Evolutionary conservation across 495 filamentous ascomycete genomes (phyloP).

Genomic region (Tuber microsphaerosporum): DNA sequence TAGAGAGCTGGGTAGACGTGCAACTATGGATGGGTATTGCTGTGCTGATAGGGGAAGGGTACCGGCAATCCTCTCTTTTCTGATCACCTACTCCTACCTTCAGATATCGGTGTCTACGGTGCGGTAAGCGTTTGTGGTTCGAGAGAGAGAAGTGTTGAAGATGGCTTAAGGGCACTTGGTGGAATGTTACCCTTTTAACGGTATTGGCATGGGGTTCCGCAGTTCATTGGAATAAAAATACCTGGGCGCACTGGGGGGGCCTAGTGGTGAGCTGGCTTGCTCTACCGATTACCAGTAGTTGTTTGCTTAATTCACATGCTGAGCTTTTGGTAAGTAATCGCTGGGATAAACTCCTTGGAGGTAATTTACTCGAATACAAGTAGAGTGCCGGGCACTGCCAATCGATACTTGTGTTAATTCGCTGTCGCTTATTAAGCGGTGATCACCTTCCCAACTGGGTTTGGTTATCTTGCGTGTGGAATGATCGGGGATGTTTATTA

Average conservation of each 20-base stretch:
- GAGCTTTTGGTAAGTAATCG: background rate
- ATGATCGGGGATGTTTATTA: too few species aligned
- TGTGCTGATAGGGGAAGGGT: background rate
- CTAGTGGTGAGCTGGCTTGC: background rate
- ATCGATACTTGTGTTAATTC: too few species aligned
- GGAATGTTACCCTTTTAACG: background rate
- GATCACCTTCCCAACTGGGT: too few species aligned
- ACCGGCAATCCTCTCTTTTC: background rate
- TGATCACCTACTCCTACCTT: background rate
- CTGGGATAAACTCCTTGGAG: background rate
- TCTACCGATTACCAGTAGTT: background rate
- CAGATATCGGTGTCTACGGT: background rate
- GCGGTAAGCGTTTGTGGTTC: background rate
- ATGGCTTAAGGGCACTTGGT: background rate
- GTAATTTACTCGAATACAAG: too few species aligned
- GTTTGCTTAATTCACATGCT: background rate
- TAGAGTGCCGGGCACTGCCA: too few species aligned
- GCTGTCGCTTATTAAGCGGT: too few species aligned
- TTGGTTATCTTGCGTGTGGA: too few species aligned
- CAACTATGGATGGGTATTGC: background rate
- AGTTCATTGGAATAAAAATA: background rate
- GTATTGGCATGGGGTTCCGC: background rate
- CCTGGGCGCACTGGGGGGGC: background rate
- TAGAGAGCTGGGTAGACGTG: background rate
- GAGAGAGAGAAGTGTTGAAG: background rate